Base-by-base conservation (phyloP, 345 rosid genomes). In the Citrus hindsii region DNA sequence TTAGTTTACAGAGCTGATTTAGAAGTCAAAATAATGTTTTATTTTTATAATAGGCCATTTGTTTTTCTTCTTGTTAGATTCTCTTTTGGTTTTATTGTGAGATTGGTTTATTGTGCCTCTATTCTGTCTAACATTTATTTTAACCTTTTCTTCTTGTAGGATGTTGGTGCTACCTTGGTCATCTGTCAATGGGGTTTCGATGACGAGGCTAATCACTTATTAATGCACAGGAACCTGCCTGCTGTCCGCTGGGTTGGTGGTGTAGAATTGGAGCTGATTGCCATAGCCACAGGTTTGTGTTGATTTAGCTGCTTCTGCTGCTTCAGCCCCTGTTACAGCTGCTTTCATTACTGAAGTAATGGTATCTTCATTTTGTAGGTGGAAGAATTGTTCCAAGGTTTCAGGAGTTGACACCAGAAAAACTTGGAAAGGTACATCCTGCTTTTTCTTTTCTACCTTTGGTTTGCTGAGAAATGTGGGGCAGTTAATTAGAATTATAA, bases 191-290 rank as follows among this genome's bases (percentile, higher is more conserved):
- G 99, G 99, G 99, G 98, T 46, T 96, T 96, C 30, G 99, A 96
- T 81, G 99, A 96, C 78, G 99, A 96, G 82, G 99, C 99, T 77
- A 96, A 96, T 81, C 99, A 96, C 89, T 82, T 96, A 48, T 80
- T 96, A 79, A 90, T 94, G 98, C 93, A 96, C 86, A 84, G 99
- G 85, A 87, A 94, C 81, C 85, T 96, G 82, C 99, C 99, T 79
- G 99, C 99, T 58, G 98, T 96, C 38, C 91, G 99, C 78, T 96
- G 99, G 99, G 99, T 96, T 40, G 99, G 99, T 76, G 98, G 99
- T 79, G 99, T 96, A 67, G 99, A 96, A 83, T 82, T 96, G 82
- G 99, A 96, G 85, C 95, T 94, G 65, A 96, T 96, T 74, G 99
- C 99, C 55, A 96, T 94, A 77, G 99, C 99, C 74, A 96, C 99